Conservation (phyloP, 129 eudicot species). For the Flaveria ramosissima region DNA sequence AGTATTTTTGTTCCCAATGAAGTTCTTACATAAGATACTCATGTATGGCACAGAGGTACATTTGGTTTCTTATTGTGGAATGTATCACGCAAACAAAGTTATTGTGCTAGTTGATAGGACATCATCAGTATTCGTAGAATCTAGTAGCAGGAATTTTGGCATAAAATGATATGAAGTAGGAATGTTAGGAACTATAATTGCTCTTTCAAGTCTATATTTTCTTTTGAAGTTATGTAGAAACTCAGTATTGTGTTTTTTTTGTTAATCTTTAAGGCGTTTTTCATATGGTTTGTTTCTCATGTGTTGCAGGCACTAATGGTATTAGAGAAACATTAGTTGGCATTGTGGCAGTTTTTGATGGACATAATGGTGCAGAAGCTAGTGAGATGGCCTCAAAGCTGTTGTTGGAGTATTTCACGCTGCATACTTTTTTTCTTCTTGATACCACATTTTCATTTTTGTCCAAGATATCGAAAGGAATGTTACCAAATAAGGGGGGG, state of each 20-base stretch:
- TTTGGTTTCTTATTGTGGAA: no score
- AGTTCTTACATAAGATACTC: no score
- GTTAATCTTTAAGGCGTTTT: constrained; percentile 5
- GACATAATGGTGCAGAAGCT: constrained; percentile 97
- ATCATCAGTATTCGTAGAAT: background rate
- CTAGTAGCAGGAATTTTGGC: background rate
- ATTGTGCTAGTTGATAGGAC: constrained; percentile 11
- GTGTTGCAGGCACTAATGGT: constrained; percentile 59
- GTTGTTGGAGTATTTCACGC: constrained; percentile 71
- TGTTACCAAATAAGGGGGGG: constrained; percentile 55
- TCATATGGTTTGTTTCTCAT: constrained; percentile 29
- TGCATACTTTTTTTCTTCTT: constrained; percentile 88
- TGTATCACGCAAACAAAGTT: background rate
- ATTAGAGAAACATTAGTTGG: constrained; percentile 71
- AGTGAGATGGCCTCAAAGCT: constrained; percentile 91
- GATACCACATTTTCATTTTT: constrained; percentile 69
- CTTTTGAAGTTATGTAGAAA: background rate
- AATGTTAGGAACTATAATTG: background rate
- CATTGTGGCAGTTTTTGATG: constrained; percentile 92
- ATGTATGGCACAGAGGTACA: no score
- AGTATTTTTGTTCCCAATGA: no score
- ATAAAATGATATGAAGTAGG: no score
- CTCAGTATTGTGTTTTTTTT: background rate
- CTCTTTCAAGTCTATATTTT: background rate
- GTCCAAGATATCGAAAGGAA: constrained; percentile 49